Evolutionary conservation across 192 early-diverging fungal species (phyloP), one percentile per base, ranked within the genome.

Genomic region (Spinellus fusiger): DNA sequence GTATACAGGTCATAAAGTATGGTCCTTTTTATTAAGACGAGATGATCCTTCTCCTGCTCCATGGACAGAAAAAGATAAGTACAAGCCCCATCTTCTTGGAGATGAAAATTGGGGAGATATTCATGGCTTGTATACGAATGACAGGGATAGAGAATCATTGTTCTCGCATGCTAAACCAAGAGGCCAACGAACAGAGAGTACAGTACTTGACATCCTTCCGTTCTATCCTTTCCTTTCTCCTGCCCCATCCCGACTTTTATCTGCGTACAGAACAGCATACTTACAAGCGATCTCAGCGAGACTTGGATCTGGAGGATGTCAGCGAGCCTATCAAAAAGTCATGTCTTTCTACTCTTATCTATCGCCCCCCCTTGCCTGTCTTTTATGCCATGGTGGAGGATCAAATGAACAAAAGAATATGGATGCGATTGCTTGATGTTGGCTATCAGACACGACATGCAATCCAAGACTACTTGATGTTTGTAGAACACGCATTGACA

Each of bases 41-140:
- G 83, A 83, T 51, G 85, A 87, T 48, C 65, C 69, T 0, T 80
- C 80, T 44, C 80, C 85, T 10, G 76, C 78, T 13, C 85, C 85
- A 1, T 87, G 83, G 85, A 82, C 78, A 0, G 23, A 34, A 4
- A 79, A 81, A 49, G 84, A 81, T 22, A 74, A 69, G 33, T 51
- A 4, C 26, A 27, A 12, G 7, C 18, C 5, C 18, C 18, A 37
- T 37, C 18, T 22, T 49, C 6, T 22, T 49, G 4, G 2, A n/a
- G n/a, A n/a, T n/a, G n/a, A n/a, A n/a, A n/a, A n/a, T n/a, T n/a
- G n/a, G n/a, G n/a, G n/a, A n/a, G n/a, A n/a, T n/a, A n/a, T n/a
- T n/a, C n/a, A n/a, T 44, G 40, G 18, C 18, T 44, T 23, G 2
- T 51, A 23, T 29, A 51, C 49, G 49, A 12, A 22, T 3, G 49